Base-by-base conservation (phyloP, 2,329 filamentous ascomycete genomes). In the Sclerotinia minor region DNA sequence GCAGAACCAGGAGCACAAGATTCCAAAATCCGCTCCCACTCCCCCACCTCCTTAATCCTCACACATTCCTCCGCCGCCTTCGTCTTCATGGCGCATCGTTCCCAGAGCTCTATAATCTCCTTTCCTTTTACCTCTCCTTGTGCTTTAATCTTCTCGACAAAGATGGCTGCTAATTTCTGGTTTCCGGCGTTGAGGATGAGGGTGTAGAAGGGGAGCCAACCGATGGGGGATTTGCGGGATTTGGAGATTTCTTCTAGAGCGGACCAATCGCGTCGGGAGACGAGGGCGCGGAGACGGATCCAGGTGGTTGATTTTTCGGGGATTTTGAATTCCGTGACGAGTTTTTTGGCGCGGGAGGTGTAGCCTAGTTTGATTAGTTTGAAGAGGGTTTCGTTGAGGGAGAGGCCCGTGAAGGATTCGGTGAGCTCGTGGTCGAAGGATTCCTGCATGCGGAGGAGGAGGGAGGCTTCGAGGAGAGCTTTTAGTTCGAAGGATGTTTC, bases 71-170 rank as follows among this genome's bases (percentile, higher is more conserved):
- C 94, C 5, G 91, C 95, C 2, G 95, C 95, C 80, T 92, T 93
- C 38, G 90, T 85, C 55, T 92, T 83, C 88, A 97, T 87, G 24
- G 94, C 94, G 78, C 95, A 98, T 80, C 97, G 97, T 74, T 96
- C 89, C 85, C 94, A 99, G 94, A 99, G 97, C 72, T 90, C 86
- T 67, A 67, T 49, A 7, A 63, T 32, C 15, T 67, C 65, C 58
- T 19, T 84, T 2, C 95, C 94, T 80, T 98, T 95, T 79, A 94
- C 95, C 80, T 92, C 93, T 32, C 91, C 85, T 54, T 93, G 83
- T 87, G 97, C 86, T n/a, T 94, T 94, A 78, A 94, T 97, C 80
- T 97, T 97, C 74, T 96, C 89, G 85, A 94, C 98, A 94, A 99
- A 98, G 72, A 89, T 86, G 65, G 90, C 86, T 1, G 95, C 95